These are phyloP conservation scores for Lipomyces chichibuensis DNA, from an alignment of 805 yeast genomes.

Conservation along the genomic window DNA sequence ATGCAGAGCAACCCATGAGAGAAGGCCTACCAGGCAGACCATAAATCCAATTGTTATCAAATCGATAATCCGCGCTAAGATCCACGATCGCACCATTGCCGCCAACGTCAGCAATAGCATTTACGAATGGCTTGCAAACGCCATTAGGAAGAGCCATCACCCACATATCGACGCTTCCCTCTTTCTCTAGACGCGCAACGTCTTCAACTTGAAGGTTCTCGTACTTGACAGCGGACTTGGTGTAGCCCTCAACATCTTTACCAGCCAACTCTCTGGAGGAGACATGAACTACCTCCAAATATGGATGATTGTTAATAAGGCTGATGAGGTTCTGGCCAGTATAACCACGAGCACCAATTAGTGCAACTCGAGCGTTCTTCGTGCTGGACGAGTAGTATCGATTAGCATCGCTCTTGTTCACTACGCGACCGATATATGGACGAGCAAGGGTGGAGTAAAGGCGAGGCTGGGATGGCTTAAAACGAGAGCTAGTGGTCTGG, in stretches of 20 bases:
- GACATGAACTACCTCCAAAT: constrained; percentile 85
- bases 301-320: constrained; percentile 84
- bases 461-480: constrained; percentile 18
- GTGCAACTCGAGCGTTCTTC: constrained; percentile 72
- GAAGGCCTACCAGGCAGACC: constrained; percentile 68
- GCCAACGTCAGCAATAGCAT: constrained; percentile 52
- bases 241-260: constrained; percentile 81
- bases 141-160: constrained; percentile 99
- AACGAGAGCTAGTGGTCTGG: not conserved
- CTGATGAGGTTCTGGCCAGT: constrained; percentile 93
- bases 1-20: not conserved
- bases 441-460: constrained; percentile 23
- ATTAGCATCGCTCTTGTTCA: not conserved
- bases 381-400: constrained; percentile 48
- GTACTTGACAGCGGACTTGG: constrained; percentile 68
- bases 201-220: constrained; percentile 88
- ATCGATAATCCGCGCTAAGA: constrained; percentile 93
- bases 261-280: constrained; percentile 95
- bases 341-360: constrained; percentile 97
- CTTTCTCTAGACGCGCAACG: constrained; percentile 72
- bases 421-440: not conserved
- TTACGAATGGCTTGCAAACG: constrained; percentile 68
- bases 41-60: constrained; percentile 90
- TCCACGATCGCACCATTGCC: constrained; percentile 83
- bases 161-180: constrained; percentile 89